Base-by-base conservation (phyloP, 306 rosid species). In the Prinsepia uniflora region DNA sequence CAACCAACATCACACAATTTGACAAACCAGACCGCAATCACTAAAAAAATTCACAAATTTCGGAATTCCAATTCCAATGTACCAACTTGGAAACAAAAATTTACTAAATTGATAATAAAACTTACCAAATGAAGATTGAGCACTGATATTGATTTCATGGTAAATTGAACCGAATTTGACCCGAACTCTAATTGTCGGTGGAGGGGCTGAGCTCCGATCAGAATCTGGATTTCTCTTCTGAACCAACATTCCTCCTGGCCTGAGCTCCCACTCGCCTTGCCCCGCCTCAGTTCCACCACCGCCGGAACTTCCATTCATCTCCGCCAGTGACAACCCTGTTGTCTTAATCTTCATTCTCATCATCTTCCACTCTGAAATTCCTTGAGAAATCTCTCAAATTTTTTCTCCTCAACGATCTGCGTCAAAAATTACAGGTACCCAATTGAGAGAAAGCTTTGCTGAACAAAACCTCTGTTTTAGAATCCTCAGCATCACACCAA, bases 221-320 rank as follows among this genome's bases (percentile, higher is more conserved):
- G 95, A 78, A 59, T 74, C 86, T n/a, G 79, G 46, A 34, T 60
- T 77, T 76, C 99, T 83, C 63, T 71, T 89, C 90, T 94, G 99
- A 47, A 94, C 99, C 67, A 94, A 70, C 99, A 94, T 94, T 80
- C 99, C 99, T 57, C 99, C 99, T 0, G 99, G 99, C 59, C 99
- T 72, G 70, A 89, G 76, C 88, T 94, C 99, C 97, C 99, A 94
- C 39, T 89, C 98, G 56, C 46, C 75, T 11, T 85, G 68, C 62
- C 82, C 86, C 0, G 83, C n/a, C 78, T 86, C 97, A 53, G 65
- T 75, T 18, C 75, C 85, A 0, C 84, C 83, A 24, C 76, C 75
- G n/a, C 82, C 71, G 2, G 81, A 66, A n/a, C 80, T 68, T 2
- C 84, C 89, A 20, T 81, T 87, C 60, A 81, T 74, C 11, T 84